phyloP scores from a whole-genome alignment of 768 basidiomycete species.

The Suillus fuscotomentosus region DNA sequence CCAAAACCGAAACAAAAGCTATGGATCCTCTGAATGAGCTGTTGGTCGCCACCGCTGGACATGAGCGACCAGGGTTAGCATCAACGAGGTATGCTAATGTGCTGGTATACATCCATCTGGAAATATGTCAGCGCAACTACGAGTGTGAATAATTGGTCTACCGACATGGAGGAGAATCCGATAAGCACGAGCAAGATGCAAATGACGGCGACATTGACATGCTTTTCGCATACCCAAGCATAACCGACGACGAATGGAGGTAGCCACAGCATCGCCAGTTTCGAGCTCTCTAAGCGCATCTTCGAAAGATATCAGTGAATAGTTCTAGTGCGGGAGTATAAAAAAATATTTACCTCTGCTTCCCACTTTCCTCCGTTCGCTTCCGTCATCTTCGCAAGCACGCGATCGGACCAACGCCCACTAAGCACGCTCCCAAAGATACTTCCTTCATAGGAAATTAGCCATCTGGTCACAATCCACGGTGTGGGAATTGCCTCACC shows the following conservation, averaged over 20 bases:
- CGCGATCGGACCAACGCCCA: slow-evolving; percentile 58
- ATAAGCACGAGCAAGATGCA: slow-evolving; percentile 70
- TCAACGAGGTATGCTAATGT: slow-evolving; percentile 86
- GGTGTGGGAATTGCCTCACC: slow-evolving; percentile 37
- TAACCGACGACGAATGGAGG: slow-evolving; percentile 65
- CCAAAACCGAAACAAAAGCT: slow-evolving; percentile 71
- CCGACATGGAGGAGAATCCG: slow-evolving; percentile 58
- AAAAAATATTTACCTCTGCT: slow-evolving; percentile 57
- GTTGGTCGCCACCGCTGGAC: slow-evolving; percentile 73
- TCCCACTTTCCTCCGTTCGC: slow-evolving; percentile 46
- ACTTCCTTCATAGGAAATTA: slow-evolving; percentile 32
- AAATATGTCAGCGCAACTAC: slow-evolving; percentile 2
- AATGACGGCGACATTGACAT: slow-evolving; percentile 64
- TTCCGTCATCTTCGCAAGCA: slow-evolving; percentile 40
- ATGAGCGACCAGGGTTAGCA: slow-evolving; percentile 77
- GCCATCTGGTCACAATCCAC: not conserved
- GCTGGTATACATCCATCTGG: slow-evolving; percentile 49
- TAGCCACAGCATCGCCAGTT: slow-evolving; percentile 46
- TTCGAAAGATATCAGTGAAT: slow-evolving; percentile 23
- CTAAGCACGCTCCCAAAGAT: slow-evolving; percentile 54
- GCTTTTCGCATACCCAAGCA: slow-evolving; percentile 70
- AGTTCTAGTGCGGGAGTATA: not conserved
- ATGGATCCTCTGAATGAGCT: slow-evolving; percentile 69
- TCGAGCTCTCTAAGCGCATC: slow-evolving; percentile 73
- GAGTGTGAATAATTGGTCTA: not conserved